Percentiles rank a stretch among this genome's conserved stretches.
Evolutionary conservation across 108 stramenopile species (phyloP).

Genomic region (Discostella stelligeroides): DNA sequence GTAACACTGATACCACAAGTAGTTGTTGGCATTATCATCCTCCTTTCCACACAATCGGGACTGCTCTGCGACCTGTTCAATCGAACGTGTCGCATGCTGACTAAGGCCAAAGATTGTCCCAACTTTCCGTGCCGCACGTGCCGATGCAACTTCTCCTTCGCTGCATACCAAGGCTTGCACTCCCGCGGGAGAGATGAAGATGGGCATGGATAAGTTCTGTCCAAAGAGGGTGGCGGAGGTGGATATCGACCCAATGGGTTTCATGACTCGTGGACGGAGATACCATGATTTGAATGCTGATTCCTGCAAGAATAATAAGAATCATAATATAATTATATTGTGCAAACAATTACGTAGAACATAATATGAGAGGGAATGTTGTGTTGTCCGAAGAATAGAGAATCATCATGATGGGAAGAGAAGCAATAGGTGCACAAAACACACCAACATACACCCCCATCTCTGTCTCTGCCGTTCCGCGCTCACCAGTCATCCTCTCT

Average conservation of each 20-base stretch:
- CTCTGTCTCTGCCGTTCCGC: too few species aligned
- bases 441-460: too few species aligned
- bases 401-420: too few species aligned
- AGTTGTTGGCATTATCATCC: constrained; percentile 12
- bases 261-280: constrained; percentile 76
- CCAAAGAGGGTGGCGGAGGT: constrained; percentile 60
- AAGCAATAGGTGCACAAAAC: background rate
- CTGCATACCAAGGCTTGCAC: constrained; percentile 71
- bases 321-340: too few species aligned
- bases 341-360: background rate
- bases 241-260: constrained; percentile 56
- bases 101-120: constrained; percentile 68
- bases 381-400: background rate
- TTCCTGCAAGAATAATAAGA: constrained; percentile 7
- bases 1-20: constrained; percentile 75
- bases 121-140: constrained; percentile 51
- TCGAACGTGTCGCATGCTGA: constrained; percentile 80
- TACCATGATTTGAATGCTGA: constrained; percentile 66
- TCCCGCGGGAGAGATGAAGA: constrained; percentile 79
- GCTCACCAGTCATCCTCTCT: too few species aligned
- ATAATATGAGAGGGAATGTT: too few species aligned
- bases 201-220: constrained; percentile 58
- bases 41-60: constrained; percentile 1
- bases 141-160: constrained; percentile 80
- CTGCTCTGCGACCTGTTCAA: constrained; percentile 69